phyloP scores from a whole-genome alignment of 768 basidiomycete genomes.

The Termitomyces sp. region DNA sequence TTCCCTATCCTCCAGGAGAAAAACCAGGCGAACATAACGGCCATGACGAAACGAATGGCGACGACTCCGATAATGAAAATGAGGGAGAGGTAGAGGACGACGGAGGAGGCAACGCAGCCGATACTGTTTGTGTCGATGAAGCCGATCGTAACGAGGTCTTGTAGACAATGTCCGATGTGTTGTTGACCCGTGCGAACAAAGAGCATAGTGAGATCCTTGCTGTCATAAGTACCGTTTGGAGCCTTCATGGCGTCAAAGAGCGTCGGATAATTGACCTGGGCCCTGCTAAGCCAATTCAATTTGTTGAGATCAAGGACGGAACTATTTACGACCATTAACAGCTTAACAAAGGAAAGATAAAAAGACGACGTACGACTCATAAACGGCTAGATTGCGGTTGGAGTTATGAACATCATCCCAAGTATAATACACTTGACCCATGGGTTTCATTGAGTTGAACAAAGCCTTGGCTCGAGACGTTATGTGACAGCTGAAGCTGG shows the following conservation, averaged over 20 bases:
- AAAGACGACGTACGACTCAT: slow-evolving; percentile 68
- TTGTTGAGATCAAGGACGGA: slow-evolving; percentile 85
- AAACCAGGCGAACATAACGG: slow-evolving; percentile 97
- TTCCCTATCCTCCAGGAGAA: slow-evolving; percentile 93
- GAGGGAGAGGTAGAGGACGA: slow-evolving; percentile 93
- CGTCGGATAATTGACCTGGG: slow-evolving; percentile 78
- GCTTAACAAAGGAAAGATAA: not conserved
- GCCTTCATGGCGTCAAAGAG: slow-evolving; percentile 76
- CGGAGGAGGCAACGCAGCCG: slow-evolving; percentile 92
- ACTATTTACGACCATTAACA: slow-evolving; percentile 33
- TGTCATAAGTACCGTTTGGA: slow-evolving; percentile 68
- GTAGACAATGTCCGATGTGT: slow-evolving; percentile 71
- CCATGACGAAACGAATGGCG: slow-evolving; percentile 91
- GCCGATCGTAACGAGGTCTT: slow-evolving; percentile 83
- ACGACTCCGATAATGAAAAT: slow-evolving; percentile 98
- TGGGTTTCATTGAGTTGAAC: slow-evolving; percentile 45
- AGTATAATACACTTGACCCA: slow-evolving; percentile 89
- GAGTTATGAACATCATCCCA: slow-evolving; percentile 80
- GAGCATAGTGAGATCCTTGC: slow-evolving; percentile 84
- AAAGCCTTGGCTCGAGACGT: slow-evolving; percentile 44
- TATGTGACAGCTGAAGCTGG: slow-evolving; percentile 69
- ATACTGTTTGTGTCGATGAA: slow-evolving; percentile 93
- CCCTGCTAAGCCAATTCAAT: slow-evolving; percentile 76
- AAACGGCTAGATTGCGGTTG: slow-evolving; percentile 84
- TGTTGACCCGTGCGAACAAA: slow-evolving; percentile 70